Percentiles rank a stretch among this genome's conserved stretches.
These are phyloP conservation scores for Dioscorea alata DNA, from an alignment of 106 monocot genomes.

Conservation along the genomic window DNA sequence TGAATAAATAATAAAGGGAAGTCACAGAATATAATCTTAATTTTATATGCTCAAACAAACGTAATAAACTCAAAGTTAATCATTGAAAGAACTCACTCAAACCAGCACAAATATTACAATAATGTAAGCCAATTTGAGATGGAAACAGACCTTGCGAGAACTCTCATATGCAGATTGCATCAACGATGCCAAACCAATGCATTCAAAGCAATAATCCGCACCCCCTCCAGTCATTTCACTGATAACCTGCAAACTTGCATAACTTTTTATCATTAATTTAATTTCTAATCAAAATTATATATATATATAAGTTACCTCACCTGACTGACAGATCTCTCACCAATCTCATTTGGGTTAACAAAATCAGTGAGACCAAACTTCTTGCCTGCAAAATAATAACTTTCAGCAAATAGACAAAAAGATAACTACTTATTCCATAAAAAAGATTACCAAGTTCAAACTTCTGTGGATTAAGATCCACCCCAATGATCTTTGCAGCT, in stretches of 20 bases:
- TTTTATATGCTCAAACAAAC: too few relatives aligned
- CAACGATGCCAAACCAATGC: conserved; percentile 50
- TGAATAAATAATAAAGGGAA: too few relatives aligned
- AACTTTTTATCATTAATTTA: too few relatives aligned
- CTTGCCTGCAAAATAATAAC: conserved; percentile 45
- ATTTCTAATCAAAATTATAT: neutral
- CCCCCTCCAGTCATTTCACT: conserved; percentile 52
- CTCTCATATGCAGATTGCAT: conserved; percentile 66
- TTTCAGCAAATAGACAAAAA: neutral
- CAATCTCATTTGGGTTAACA: conserved; percentile 72
- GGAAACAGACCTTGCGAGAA: conserved; percentile 34
- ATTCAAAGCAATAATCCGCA: conserved; percentile 74
- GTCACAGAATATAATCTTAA: too few relatives aligned
- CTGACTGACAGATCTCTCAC: conserved; percentile 46
- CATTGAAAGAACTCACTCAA: too few relatives aligned
- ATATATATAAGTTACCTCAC: neutral
- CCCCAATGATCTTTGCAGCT: conserved; percentile 78
- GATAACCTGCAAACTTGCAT: conserved; percentile 25
- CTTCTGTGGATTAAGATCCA: conserved; percentile 77
- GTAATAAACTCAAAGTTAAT: too few relatives aligned
- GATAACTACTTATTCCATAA: neutral
- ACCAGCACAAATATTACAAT: too few relatives aligned
- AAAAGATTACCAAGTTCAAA: conserved; percentile 47
- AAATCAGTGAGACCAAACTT: conserved; percentile 87
- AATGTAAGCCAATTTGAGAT: neutral